Evolutionary conservation across 306 rosid genomes (phyloP).

Genomic region (Dalbergia cultrata): DNA sequence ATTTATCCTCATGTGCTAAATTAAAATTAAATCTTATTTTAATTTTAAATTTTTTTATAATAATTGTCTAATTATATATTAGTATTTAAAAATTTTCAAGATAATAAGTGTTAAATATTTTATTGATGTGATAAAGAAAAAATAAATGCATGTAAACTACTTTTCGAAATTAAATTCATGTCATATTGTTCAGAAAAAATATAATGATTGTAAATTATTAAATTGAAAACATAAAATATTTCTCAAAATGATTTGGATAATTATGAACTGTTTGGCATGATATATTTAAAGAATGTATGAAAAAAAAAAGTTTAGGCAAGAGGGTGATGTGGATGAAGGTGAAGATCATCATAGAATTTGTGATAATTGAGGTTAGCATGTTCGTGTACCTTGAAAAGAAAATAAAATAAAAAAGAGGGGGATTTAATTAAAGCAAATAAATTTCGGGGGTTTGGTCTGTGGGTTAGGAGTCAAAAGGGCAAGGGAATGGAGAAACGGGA

Average conservation of each 20-base stretch:
- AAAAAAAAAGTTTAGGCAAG: background rate
- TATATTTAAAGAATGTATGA: background rate
- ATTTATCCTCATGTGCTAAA: too few relatives aligned
- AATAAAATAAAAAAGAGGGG: background rate
- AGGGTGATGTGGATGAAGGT: constrained; percentile 19
- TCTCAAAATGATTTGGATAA: background rate
- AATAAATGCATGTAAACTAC: too few relatives aligned
- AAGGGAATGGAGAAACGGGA: background rate
- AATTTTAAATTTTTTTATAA: too few relatives aligned
- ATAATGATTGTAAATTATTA: background rate
- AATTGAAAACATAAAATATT: background rate
- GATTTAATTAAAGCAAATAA: constrained; percentile 6
- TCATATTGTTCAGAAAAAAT: too few relatives aligned
- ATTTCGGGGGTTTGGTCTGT: constrained; percentile 39
- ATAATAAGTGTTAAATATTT: too few relatives aligned
- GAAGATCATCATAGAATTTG: background rate
- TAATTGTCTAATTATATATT: too few relatives aligned
- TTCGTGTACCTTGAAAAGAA: background rate
- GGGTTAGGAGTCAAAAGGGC: constrained; percentile 49
- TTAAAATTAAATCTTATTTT: too few relatives aligned
- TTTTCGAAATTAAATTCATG: too few relatives aligned
- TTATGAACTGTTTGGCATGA: background rate
- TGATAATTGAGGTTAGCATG: constrained; percentile 10
- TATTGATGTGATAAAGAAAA: too few relatives aligned
- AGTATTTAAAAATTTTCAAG: too few relatives aligned